Percentiles rank a stretch among this genome's conserved stretches.
Evolutionary conservation across 2,329 filamentous ascomycete genomes (phyloP).

Genomic region (Colletotrichum caudatum): DNA sequence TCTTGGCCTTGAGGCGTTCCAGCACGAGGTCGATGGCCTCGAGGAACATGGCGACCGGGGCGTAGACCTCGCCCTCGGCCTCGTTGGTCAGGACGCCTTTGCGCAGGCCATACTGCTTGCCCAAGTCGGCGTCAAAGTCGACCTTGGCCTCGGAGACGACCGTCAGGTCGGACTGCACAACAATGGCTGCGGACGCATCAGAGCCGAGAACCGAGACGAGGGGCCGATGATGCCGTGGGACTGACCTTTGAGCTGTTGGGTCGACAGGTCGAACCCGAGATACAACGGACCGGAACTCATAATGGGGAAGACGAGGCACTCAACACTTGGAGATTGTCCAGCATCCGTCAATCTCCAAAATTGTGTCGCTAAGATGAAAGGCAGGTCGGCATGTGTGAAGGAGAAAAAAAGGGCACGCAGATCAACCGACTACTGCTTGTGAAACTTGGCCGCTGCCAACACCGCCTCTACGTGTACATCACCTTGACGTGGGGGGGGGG

Average conservation of each 20-base stretch:
- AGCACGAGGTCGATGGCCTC: constrained; percentile 92
- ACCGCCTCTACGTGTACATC: constrained; percentile 28
- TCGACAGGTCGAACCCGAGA: constrained; percentile 94
- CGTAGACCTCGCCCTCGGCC: constrained; percentile 87
- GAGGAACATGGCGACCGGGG: constrained; percentile 93
- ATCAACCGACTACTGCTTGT: constrained; percentile 10
- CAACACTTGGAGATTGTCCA: constrained; percentile 14
- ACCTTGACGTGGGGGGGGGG: constrained; percentile 41
- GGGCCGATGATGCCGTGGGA: constrained; percentile 3
- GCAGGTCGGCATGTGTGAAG: not conserved
- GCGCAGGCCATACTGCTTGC: constrained; percentile 77
- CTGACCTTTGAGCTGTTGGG: constrained; percentile 92
- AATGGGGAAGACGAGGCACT: not conserved
- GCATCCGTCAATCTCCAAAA: constrained; percentile 17
- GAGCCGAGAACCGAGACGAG: not conserved
- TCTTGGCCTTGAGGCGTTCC: constrained; percentile 74
- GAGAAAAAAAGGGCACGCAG: constrained; percentile 3
- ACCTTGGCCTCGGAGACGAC: constrained; percentile 89
- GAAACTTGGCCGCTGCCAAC: constrained; percentile 27
- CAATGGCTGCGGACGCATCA: constrained; percentile 70
- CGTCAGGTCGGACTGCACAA: constrained; percentile 84
- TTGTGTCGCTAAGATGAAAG: not conserved
- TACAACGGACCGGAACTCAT: constrained; percentile 71
- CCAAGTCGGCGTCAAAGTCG: constrained; percentile 91
- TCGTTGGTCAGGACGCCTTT: constrained; percentile 91